Evolutionary conservation across 306 rosid genomes (phyloP).

Genomic region (Malus fusca): DNA sequence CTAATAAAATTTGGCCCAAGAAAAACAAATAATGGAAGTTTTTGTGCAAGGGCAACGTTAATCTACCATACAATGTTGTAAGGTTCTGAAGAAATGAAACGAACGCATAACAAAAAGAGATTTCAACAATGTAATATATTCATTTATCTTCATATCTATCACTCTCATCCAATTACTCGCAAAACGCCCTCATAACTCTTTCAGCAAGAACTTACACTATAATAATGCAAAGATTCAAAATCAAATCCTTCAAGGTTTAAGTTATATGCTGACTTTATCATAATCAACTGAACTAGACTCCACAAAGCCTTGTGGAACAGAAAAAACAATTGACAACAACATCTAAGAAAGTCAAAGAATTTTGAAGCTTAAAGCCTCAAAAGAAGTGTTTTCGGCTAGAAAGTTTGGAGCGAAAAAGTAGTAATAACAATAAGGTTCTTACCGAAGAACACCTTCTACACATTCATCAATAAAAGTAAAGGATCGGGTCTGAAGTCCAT

Average conservation of each 20-base stretch:
- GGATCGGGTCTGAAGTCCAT: constrained; percentile 92
- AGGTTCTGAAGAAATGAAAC: not conserved
- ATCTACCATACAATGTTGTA: not conserved
- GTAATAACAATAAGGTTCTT: not conserved
- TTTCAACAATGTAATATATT: not conserved
- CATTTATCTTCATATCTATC: not conserved
- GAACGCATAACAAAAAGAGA: not conserved
- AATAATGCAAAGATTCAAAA: not conserved
- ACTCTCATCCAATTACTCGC: not conserved
- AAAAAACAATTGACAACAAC: not conserved
- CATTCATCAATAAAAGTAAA: constrained; percentile 98
- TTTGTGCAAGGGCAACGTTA: not conserved
- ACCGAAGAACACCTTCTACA: constrained; percentile 99
- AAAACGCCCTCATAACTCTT: not conserved
- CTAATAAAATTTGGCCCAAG: not conserved
- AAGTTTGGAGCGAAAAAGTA: not conserved
- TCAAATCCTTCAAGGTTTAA: not conserved
- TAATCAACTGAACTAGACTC: not conserved
- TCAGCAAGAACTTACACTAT: not conserved
- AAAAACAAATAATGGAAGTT: not conserved
- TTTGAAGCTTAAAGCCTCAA: not conserved
- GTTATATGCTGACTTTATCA: not conserved
- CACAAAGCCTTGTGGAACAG: not conserved
- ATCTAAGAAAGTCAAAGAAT: not conserved
- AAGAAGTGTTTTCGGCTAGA: not conserved